Base-by-base conservation (phyloP, 2,329 filamentous ascomycete genomes). In the Periconia sp. region DNA sequence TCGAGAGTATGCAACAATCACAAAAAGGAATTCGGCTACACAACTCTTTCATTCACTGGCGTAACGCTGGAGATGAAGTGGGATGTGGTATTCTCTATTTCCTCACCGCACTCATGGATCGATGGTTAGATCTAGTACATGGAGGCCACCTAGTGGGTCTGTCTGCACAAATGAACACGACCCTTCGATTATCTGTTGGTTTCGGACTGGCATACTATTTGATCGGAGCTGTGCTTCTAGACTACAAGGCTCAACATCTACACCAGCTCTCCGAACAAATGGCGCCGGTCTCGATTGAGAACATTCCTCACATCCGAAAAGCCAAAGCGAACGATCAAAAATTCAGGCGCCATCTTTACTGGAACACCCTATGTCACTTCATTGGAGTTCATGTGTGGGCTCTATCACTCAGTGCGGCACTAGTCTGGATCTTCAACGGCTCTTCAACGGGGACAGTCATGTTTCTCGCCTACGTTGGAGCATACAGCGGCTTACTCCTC, bases 131-230 rank as follows among this genome's bases (percentile, higher is more conserved):
- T 19, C 54, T 82, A 3, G 57, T 80, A 11, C 72, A 72, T 40
- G 78, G 78, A 12, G 68, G 66, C 13, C 59, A 68, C 13, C 46
- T 73, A 0, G 51, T 74, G 12, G 75, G 75, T 45, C 58, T 79
- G 9, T 61, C 40, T n/a, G 7, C 23, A 4, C 22, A 43, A 15
- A 22, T 63, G 18, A 70, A 68, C 28, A 63, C 69, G 10, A 59
- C 69, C 1, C 68, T 71, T 40, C 71, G 76, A 9, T 65, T 78
- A 45, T 71, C 76, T 24, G 73, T 80, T 16, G 79, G 80, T 2
- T 80, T 82, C 48, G 76, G 77, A n/a, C 66, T 83, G 23, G 77
- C 77, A 0, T 83, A 82, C 57, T 83, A 82, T 50, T 67, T 82
- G 13, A 72, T 82, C 17, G 78, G 80, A 18, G 79, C 80, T 10